These are phyloP conservation scores for Candida ponderosae DNA, from an alignment of 805 yeast genomes.

Conservation along the genomic window DNA sequence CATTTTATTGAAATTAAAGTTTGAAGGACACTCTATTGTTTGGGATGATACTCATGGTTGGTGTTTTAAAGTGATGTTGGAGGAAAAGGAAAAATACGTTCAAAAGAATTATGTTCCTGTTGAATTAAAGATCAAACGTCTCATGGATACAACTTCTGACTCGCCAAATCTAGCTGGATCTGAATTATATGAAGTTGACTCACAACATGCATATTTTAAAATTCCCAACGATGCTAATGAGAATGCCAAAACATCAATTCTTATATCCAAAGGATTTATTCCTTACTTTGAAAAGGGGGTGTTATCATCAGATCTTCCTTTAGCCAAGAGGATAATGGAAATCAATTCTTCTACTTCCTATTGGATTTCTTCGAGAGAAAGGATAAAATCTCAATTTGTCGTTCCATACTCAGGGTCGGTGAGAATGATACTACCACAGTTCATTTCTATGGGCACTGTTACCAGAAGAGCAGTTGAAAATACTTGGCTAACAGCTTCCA, in stretches of 20 bases:
- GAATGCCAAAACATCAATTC: slow-evolving; percentile 57
- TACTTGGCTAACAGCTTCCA: slow-evolving; percentile 96
- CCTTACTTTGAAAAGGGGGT: slow-evolving; percentile 66
- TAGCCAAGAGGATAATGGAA: slow-evolving; percentile 73
- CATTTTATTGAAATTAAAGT: slow-evolving; percentile 61
- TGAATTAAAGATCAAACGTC: slow-evolving; percentile 1
- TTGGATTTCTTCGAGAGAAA: slow-evolving; percentile 86
- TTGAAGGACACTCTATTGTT: slow-evolving; percentile 78
- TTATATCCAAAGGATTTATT: slow-evolving; percentile 72
- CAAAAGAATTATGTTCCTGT: slow-evolving; percentile 25
- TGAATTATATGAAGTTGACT: neutral
- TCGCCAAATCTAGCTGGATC: slow-evolving; percentile 7
- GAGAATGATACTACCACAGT: slow-evolving; percentile 78
- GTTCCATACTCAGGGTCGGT: slow-evolving; percentile 39
- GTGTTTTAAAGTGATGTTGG: slow-evolving; percentile 61
- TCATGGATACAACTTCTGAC: slow-evolving; percentile 11
- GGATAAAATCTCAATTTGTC: slow-evolving; percentile 81
- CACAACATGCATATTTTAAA: slow-evolving; percentile 38
- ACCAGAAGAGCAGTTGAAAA: slow-evolving; percentile 95
- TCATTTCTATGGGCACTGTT: slow-evolving; percentile 92
- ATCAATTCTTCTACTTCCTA: slow-evolving; percentile 77
- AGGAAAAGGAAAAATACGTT: slow-evolving; percentile 21
- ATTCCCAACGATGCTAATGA: slow-evolving; percentile 89
- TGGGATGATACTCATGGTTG: slow-evolving; percentile 84
- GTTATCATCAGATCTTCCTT: slow-evolving; percentile 59